A percentile compares a stretch with the other conserved stretches of the same genome.
Evolutionary conservation across 1,284 basidiomycete genomes (phyloP).

Genomic region (Athelia psychrophila): DNA sequence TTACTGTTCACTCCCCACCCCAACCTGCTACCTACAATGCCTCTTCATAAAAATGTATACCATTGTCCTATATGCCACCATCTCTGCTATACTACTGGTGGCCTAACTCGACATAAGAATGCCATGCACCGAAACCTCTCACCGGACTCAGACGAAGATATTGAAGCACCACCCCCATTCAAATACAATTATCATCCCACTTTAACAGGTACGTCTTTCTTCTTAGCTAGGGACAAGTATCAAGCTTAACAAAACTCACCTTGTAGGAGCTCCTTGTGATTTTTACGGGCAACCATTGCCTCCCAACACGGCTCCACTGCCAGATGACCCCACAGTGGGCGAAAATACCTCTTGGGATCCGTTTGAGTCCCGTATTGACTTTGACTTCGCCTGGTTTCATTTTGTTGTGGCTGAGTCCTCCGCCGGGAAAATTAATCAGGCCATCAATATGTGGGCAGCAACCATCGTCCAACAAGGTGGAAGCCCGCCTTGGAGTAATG

Average conservation of each 20-base stretch:
- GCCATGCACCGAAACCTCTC: neutral
- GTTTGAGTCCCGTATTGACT: conserved; percentile 9
- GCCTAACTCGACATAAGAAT: neutral
- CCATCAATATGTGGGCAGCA: conserved; percentile 15
- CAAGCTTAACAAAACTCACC: neutral
- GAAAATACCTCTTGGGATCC: conserved; percentile 10
- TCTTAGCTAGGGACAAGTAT: neutral
- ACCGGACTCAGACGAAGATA: neutral
- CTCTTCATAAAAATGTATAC: neutral
- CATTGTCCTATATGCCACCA: neutral
- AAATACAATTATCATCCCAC: neutral
- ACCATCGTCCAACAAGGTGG: conserved; percentile 4
- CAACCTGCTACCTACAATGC: neutral
- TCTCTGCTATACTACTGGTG: neutral
- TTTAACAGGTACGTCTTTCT: neutral
- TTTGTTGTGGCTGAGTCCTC: conserved; percentile 11
- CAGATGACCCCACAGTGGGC: neutral
- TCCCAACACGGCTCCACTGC: conserved; percentile 4
- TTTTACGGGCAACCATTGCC: neutral
- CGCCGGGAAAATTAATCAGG: conserved; percentile 5
- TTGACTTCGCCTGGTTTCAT: conserved; percentile 14
- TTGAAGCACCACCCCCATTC: neutral
- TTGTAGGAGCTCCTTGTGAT: neutral
- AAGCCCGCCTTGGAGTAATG: conserved; percentile 11
- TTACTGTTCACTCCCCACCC: neutral